These are phyloP conservation scores for Ilyonectria destructans DNA, from an alignment of 2,329 filamentous ascomycete genomes.

Conservation along the genomic window DNA sequence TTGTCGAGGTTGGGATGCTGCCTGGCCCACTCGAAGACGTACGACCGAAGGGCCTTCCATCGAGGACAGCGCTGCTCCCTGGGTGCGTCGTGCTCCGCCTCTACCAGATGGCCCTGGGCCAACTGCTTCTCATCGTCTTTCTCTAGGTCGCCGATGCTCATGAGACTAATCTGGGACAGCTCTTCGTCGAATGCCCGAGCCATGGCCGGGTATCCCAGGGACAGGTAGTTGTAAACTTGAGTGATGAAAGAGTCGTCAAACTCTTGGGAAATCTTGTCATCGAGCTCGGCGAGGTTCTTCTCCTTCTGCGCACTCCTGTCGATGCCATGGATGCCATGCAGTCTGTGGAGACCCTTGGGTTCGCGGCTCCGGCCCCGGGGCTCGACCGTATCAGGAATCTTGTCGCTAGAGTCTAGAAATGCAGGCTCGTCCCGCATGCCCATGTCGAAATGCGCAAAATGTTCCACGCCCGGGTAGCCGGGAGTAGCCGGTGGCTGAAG, in stretches of 20 bases:
- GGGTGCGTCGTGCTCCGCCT: conserved; percentile 62
- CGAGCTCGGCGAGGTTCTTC: conserved; percentile 65
- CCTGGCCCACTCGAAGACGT: conserved; percentile 91
- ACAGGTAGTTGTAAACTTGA: conserved; percentile 97
- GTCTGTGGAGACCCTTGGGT: conserved; percentile 64
- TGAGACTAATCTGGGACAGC: conserved; percentile 84
- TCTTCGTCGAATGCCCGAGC: conserved; percentile 89
- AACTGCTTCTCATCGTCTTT: conserved; percentile 76
- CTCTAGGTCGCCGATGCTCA: conserved; percentile 79
- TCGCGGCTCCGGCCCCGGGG: conserved; percentile 50
- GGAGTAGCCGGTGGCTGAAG: conserved; percentile 61
- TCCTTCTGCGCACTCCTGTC: conserved; percentile 67
- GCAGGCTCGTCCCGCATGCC: conserved; percentile 58
- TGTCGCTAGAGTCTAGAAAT: conserved; percentile 45
- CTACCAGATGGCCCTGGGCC: conserved; percentile 82
- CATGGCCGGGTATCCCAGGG: conserved; percentile 90
- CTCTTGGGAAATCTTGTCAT: conserved; percentile 74
- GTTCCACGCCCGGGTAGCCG: conserved; percentile 53
- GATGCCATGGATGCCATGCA: conserved; percentile 67
- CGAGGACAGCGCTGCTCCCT: conserved; percentile 74
- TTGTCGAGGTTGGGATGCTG: conserved; percentile 84
- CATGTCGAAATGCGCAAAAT: conserved; percentile 31
- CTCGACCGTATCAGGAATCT: conserved; percentile 43
- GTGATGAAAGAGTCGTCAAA: conserved; percentile 91
- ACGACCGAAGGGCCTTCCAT: conserved; percentile 88